Base-by-base conservation (phyloP, 1,139 yeast genomes). In the Taphrina sp. region DNA sequence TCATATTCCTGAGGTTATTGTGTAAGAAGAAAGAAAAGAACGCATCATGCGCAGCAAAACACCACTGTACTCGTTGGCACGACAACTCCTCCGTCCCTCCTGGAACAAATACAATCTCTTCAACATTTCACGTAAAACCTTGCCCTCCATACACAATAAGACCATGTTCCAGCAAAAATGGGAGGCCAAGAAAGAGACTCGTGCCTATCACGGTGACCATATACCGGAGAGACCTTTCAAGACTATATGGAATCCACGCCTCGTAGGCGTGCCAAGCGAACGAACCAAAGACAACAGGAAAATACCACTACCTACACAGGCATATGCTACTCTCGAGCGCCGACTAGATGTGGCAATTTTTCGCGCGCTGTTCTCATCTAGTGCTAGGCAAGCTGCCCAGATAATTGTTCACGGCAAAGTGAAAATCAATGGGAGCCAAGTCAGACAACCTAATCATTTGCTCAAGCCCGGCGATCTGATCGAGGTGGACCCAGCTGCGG, bases 121-220 rank as follows among this genome's bases (percentile, higher is more conserved):
- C 80, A 92, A 92, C 67, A 72, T 90, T 61, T 83, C 81, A 72
- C 84, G 83, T 70, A 83, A 85, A 65, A 77, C 80, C 37, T 74
- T 74, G 52, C 72, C 78, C 29, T 75, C 73, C 58, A 79, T 72
- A 61, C 75, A 75, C 58, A 77, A 81, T 7, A 80, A 78, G 66
- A 79, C 89, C 14, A 72, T 87, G 58, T 92, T 77, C 72, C 96
- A 89, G 72, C 96, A 90, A 70, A 88, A 89, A 72, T 92, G 95
- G 90, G 73, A 77, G 7, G 84, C 96, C 55, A 92, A 94, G 70
- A 84, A 83, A 66, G 96, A 89, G 68, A 83, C 97, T 3, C 80
- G 98, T 72, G 85, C 94, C 1, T 92, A 92, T 69, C 98, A 92
- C 69, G 98, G 98, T 64, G 97, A 92, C 66, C 90, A 85, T 68